Evolutionary conservation across 257 asterid species (phyloP), one percentile per base, ranked within the genome.

Genomic region (Paraleonurus japonicus): DNA sequence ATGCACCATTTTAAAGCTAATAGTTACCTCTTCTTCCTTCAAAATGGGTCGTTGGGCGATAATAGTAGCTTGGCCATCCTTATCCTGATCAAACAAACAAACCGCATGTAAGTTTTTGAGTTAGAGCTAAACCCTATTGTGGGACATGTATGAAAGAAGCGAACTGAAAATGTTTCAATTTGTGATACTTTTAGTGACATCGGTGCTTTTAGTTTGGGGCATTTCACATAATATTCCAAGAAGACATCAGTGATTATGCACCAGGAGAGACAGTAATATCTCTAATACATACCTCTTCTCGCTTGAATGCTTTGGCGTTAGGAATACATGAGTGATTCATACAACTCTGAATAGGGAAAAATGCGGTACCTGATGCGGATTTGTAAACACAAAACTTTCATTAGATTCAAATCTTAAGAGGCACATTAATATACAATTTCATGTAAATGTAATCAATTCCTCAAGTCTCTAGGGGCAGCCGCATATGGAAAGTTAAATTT

Each of bases 321-420:
- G 98, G 99, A 78, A 70, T 48, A 76, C 99, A 94, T 0, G 96
- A 91, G 83, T 94, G 99, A 70, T 94, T 94, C 87, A 91, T 89
- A 74, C 98, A 94, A 61, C 99, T 91, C 81, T 89, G 99, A 72
- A 94, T 37, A 47, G 97, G 98, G 78, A 81, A 89, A 83, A 94
- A 94, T 10, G 96, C 96, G 58, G 95, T 85, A 61, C 99, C 98
- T 94, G 81, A 75, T 23, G 78, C 75, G 83, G 74, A 84, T 66
- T 57, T 32, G 60, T 3, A 9, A 19, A 37, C 37, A 62, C 11
- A 47, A 19, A 54, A 32, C 58, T 45, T 69, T 17, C 55, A 70
- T 19, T 48, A 67, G 58, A 59, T 51, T 66, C 37, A 11, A 35
- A 47, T 45, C 28, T 57, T 13, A 57, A 54, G 54, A 47, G 54